phyloP scores from a whole-genome alignment of 163 green algal species.

The Coccomyxa subellipsoidea region DNA sequence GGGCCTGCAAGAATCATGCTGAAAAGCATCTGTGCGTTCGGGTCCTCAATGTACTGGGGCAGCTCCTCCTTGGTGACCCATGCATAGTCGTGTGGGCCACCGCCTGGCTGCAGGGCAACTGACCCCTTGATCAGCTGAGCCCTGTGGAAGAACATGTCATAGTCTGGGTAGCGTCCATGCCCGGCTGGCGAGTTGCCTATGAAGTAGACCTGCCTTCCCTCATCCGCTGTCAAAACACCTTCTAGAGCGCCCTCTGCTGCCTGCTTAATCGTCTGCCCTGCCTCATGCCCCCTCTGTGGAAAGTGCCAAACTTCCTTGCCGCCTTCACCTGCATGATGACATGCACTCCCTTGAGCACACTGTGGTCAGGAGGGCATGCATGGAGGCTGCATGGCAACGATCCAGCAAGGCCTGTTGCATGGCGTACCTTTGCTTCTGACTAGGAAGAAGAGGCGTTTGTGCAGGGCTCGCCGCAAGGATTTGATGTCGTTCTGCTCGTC shows the following conservation, averaged over 20 bases:
- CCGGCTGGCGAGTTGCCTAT: constrained; percentile 18
- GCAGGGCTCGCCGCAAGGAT: constrained; percentile 14
- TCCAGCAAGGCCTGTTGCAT: neutral
- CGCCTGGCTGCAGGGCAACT: neutral
- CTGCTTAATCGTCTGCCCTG: constrained; percentile 20
- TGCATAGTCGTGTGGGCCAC: constrained; percentile 5
- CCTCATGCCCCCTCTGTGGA: constrained; percentile 5
- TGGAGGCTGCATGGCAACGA: neutral
- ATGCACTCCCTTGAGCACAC: neutral
- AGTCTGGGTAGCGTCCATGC: neutral
- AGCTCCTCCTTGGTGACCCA: constrained; percentile 24
- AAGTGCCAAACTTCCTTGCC: constrained; percentile 14
- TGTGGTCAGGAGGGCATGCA: neutral
- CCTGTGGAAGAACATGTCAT: constrained; percentile 13
- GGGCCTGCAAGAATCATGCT: constrained; percentile 11
- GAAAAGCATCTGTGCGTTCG: constrained; percentile 3
- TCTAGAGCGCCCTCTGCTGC: constrained; percentile 18
- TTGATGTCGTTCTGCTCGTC: constrained; percentile 10
- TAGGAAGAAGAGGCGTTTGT: constrained; percentile 20
- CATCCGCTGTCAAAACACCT: neutral
- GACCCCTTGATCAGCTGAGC: neutral
- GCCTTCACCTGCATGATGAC: neutral
- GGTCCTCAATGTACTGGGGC: constrained; percentile 13
- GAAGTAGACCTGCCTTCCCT: constrained; percentile 17
- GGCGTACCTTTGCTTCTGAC: constrained; percentile 13